A percentile compares a stretch with the other conserved stretches of the same genome.
Evolutionary conservation across 108 stramenopile genomes (phyloP).

Genomic region (Schizochytrium sp.): DNA sequence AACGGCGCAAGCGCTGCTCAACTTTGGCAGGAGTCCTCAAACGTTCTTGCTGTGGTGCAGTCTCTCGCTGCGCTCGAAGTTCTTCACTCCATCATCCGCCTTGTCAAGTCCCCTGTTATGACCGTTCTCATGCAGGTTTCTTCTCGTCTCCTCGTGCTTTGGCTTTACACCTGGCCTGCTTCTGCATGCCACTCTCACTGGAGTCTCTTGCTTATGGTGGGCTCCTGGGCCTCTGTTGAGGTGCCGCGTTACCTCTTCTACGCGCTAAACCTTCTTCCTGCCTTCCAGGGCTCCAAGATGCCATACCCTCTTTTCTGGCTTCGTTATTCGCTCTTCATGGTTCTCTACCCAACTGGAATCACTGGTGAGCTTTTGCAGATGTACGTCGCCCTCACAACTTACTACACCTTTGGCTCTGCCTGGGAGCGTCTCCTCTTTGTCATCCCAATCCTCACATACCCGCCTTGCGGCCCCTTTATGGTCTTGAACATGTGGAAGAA

Average conservation of each 20-base stretch:
- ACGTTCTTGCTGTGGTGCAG: slow-evolving; percentile 79
- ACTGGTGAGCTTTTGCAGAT: slow-evolving; percentile 85
- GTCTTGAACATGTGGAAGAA: slow-evolving; percentile 93
- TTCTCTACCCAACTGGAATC: slow-evolving; percentile 95
- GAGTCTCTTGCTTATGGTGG: slow-evolving; percentile 87
- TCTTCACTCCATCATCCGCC: slow-evolving; percentile 87
- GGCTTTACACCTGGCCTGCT: slow-evolving; percentile 79
- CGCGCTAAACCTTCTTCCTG: slow-evolving; percentile 83
- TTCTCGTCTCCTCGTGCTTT: slow-evolving; percentile 85
- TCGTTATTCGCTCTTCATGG: slow-evolving; percentile 92
- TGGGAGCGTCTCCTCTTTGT: slow-evolving; percentile 76
- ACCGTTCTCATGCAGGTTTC: slow-evolving; percentile 92
- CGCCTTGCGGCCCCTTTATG: slow-evolving; percentile 89
- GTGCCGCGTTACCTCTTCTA: slow-evolving; percentile 96
- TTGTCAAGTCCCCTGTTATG: slow-evolving; percentile 90
- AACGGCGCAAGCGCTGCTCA: slow-evolving; percentile 12
- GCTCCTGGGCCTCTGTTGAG: slow-evolving; percentile 89
- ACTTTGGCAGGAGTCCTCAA: slow-evolving; percentile 64
- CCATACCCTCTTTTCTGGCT: slow-evolving; percentile 93
- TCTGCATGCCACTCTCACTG: slow-evolving; percentile 84
- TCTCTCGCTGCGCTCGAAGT: slow-evolving; percentile 86
- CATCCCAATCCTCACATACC: slow-evolving; percentile 83
- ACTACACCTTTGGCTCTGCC: slow-evolving; percentile 63
- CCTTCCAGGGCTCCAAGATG: slow-evolving; percentile 40
- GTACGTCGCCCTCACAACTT: slow-evolving; percentile 52